Percentiles rank a stretch among this genome's conserved stretches.
These are phyloP conservation scores for Neurospora sp. DNA, from an alignment of 495 filamentous ascomycete genomes.

Conservation along the genomic window DNA sequence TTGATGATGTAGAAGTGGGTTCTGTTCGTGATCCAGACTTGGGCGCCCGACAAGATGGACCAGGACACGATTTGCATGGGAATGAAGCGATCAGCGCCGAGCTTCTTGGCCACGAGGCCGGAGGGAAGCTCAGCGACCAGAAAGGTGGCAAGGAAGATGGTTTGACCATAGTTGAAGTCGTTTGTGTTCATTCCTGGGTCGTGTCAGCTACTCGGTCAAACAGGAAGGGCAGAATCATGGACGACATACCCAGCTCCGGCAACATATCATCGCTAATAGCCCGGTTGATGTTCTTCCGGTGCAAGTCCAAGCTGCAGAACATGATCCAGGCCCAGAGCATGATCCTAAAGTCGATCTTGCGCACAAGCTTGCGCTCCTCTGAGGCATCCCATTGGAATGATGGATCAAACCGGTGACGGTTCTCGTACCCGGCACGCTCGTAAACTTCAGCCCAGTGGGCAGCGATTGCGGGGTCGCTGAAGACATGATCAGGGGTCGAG, in stretches of 20 bases:
- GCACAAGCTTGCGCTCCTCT: conserved; percentile 38
- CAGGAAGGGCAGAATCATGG: not conserved
- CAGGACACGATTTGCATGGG: conserved; percentile 37
- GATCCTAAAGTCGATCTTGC: conserved; percentile 31
- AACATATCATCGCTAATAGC: conserved; percentile 37
- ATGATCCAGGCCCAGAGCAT: conserved; percentile 32
- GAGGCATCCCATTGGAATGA: conserved; percentile 34
- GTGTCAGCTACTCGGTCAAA: not conserved
- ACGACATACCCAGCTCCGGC: conserved; percentile 16
- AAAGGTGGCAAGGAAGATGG: conserved; percentile 37
- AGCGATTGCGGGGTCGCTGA: conserved; percentile 17
- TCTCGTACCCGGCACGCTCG: conserved; percentile 37
- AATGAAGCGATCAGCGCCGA: conserved; percentile 39
- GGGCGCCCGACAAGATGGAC: conserved; percentile 30
- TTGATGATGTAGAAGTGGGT: conserved; percentile 32
- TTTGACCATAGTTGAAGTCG: conserved; percentile 36
- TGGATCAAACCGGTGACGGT: conserved; percentile 48
- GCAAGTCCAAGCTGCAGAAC: conserved; percentile 36
- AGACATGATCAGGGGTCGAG: conserved; percentile 23
- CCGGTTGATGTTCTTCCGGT: conserved; percentile 35
- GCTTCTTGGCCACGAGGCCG: conserved; percentile 36
- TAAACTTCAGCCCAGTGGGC: conserved; percentile 17
- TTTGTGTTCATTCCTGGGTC: conserved; percentile 33
- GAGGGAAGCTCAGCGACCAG: conserved; percentile 37
- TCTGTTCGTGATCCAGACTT: conserved; percentile 27